Evolutionary conservation across 164 flowering plant species (phyloP), one percentile per base, ranked within the genome.

Genomic region (Vitis rupestris): DNA sequence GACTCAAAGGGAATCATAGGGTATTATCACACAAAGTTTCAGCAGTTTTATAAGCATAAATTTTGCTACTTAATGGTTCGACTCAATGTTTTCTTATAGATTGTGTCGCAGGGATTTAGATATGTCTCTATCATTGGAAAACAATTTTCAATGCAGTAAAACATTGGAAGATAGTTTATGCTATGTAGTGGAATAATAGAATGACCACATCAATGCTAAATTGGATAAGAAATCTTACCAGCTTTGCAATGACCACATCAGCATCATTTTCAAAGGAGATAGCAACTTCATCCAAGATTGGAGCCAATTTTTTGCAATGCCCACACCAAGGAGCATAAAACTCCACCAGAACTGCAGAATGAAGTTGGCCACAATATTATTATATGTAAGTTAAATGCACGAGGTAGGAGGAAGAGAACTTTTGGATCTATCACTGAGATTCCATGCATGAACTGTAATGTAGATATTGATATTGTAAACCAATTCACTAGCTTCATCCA

Each of bases 281-380:
- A 63, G 99, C 99, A 61, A 94, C 94, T 85, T 94, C 98, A 59
- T 94, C 99, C 79, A 92, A 78, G 74, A 91, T 92, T 52, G 99
- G 98, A 70, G 97, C 97, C 77, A 94, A 59, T 15, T 83, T 79
- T 74, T 94, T 85, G 92, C 99, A 94, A 66, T 94, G 99, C 64
- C 98, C 99, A 72, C 99, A 94, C 98, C 98, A 92, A 48, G 99
- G 99, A 51, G 99, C 97, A 77, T 96, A 96, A 65, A 96, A 93
- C 81, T 96, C 99, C 0, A 95, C 68, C 14, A 95, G 74, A 70
- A 95, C 99, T 95, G 86, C 75, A 77, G 8, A 65, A 73, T 37
- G 17, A 57, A 63, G 15, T 53, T 52, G 55, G 57, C 58, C 27
- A 10, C 50, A 47, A 8, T 3, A 23, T 23, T 23, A 23, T 23